phyloP scores from a whole-genome alignment of 495 filamentous ascomycete species.

The Cercophora sp. region DNA sequence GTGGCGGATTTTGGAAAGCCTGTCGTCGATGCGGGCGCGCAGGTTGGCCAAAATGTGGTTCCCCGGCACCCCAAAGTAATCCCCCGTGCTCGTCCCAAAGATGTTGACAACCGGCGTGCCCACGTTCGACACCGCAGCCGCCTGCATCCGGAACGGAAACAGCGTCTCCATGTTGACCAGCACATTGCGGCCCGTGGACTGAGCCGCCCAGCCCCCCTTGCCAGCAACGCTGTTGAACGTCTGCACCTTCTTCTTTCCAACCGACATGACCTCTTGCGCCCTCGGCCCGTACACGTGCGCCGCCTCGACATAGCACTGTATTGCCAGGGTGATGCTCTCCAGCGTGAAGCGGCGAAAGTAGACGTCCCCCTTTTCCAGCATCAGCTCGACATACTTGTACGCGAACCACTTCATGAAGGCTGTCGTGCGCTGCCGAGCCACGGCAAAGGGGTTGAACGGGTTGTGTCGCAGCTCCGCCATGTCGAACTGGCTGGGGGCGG shows the following conservation, averaged over 20 bases:
- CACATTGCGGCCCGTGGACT: no score
- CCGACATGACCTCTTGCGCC: no score
- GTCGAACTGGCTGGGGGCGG: no score
- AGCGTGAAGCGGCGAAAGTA: background rate
- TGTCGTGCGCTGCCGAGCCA: background rate
- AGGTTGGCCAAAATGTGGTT: constrained; percentile 22
- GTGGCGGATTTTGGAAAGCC: constrained; percentile 35
- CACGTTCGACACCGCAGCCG: no score
- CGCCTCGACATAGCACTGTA: constrained; percentile 28
- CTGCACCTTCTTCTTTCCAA: no score
- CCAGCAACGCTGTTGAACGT: no score
- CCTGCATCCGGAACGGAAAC: no score
- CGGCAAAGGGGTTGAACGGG: background rate
- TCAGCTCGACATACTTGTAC: background rate
- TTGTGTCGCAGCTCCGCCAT: no score
- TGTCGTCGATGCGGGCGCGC: constrained; percentile 26
- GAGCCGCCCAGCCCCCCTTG: no score
- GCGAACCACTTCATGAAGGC: background rate
- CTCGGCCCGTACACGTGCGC: constrained; percentile 31
- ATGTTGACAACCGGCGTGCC: no score
- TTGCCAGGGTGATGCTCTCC: background rate
- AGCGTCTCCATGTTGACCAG: no score
- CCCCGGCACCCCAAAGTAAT: constrained; percentile 31
- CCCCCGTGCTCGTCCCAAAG: background rate
- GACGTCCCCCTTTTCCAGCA: background rate